phyloP scores from a whole-genome alignment of 2,329 filamentous ascomycete genomes.

The Penicillium sp. region DNA sequence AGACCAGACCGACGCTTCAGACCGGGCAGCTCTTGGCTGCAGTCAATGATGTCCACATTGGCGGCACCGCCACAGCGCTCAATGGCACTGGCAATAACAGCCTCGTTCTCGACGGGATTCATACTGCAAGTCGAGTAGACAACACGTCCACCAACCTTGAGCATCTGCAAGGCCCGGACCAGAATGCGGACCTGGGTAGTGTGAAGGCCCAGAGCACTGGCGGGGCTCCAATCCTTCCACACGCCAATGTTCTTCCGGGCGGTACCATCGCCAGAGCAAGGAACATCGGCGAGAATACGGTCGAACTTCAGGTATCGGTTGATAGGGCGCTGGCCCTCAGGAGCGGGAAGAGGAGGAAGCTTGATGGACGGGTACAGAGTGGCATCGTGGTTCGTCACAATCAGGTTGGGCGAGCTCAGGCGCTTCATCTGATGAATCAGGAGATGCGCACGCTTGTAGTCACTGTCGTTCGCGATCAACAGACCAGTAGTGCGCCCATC shows the following conservation, averaged over 20 bases:
- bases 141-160: constrained; percentile 90
- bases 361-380: constrained; percentile 93
- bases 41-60: constrained; percentile 84
- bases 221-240: constrained; percentile 93
- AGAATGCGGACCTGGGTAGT: constrained; percentile 86
- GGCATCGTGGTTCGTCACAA: constrained; percentile 97
- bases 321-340: constrained; percentile 55
- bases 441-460: constrained; percentile 97
- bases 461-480: constrained; percentile 91
- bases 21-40: constrained; percentile 72
- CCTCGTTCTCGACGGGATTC: constrained; percentile 97
- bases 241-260: constrained; percentile 88
- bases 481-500: constrained; percentile 87
- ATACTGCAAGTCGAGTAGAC: constrained; percentile 99
- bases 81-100: constrained; percentile 84
- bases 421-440: constrained; percentile 97
- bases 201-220: constrained; percentile 84
- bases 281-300: constrained; percentile 92
- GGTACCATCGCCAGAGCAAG: constrained; percentile 94
- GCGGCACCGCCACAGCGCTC: constrained; percentile 80
- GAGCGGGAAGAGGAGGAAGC: constrained; percentile 62
- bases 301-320: constrained; percentile 91
- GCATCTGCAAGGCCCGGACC: constrained; percentile 88
- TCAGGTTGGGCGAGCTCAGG: constrained; percentile 90
- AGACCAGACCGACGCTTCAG: constrained; percentile 77